A percentile compares a stretch with the other conserved stretches of the same genome.
Conservation (phyloP, 306 rosid genomes). For the Cicer bijugum region DNA sequence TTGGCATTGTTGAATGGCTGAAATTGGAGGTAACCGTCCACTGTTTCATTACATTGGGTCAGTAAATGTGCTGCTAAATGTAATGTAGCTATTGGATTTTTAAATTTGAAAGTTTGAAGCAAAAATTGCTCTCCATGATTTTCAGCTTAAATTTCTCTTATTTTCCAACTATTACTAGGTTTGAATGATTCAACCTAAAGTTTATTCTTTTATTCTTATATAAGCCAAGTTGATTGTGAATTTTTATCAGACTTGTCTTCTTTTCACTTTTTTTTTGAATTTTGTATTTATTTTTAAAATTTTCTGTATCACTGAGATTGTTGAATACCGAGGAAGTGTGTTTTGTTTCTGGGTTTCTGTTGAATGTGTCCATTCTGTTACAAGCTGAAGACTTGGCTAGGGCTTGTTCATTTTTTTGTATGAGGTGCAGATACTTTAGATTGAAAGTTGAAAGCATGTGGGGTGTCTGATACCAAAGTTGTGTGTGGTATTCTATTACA, state of each 20-base stretch:
- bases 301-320: constrained; percentile 32
- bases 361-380: constrained; percentile 32
- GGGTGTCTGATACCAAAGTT: too few species aligned
- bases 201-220: constrained; percentile 19
- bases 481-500: too few species aligned
- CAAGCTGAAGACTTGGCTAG: neutral
- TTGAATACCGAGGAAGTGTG: constrained; percentile 33
- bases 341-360: constrained; percentile 42
- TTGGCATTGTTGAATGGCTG: constrained; percentile 33
- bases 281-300: neutral
- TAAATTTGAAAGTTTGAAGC: constrained; percentile 25
- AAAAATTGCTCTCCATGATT: constrained; percentile 37
- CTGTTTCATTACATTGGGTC: constrained; percentile 61
- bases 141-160: constrained; percentile 37
- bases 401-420: constrained; percentile 10
- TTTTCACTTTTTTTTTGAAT: neutral
- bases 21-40: constrained; percentile 45
- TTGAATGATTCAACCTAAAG: neutral
- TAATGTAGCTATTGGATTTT: constrained; percentile 9
- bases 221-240: constrained; percentile 53
- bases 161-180: too few species aligned
- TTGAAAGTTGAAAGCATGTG: too few species aligned
- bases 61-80: constrained; percentile 34
- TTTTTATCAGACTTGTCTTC: constrained; percentile 43
- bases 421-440: too few species aligned